Evolutionary conservation across 2,329 filamentous ascomycete genomes (phyloP).

Genomic region (Neonectria magnoliae): DNA sequence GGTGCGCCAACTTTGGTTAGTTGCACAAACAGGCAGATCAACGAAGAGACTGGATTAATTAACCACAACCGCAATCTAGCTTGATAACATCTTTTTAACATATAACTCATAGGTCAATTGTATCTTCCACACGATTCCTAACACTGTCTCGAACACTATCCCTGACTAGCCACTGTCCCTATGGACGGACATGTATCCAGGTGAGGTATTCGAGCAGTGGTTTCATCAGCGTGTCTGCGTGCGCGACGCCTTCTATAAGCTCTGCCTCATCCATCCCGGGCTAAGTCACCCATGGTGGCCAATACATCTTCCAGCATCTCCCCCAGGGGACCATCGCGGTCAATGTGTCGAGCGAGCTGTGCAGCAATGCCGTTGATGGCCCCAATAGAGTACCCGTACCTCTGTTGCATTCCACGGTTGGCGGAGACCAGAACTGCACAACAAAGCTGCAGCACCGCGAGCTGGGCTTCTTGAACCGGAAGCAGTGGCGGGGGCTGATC

Average conservation of each 20-base stretch:
- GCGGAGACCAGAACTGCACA: conserved; percentile 61
- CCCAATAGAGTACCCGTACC: conserved; percentile 62
- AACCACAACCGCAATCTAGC: no score
- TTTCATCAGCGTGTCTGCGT: not conserved
- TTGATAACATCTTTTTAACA: no score
- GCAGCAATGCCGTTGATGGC: conserved; percentile 61
- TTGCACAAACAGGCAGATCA: no score
- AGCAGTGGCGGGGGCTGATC: conserved; percentile 20
- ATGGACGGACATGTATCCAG: not conserved
- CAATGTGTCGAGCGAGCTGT: conserved; percentile 51
- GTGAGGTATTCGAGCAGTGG: not conserved
- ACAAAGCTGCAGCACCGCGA: conserved; percentile 66
- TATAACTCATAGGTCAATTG: no score
- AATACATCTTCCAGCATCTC: conserved; percentile 60
- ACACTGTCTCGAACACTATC: no score
- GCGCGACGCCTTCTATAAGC: no score
- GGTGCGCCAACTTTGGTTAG: no score
- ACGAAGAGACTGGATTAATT: no score
- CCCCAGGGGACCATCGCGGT: conserved; percentile 46
- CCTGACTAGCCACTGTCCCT: no score
- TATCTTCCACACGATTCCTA: no score
- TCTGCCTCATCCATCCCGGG: conserved; percentile 12
- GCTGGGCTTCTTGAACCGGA: conserved; percentile 58
- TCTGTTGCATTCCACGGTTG: conserved; percentile 56
- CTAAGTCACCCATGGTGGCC: conserved; percentile 42